A percentile compares a stretch with the other conserved stretches of the same genome.
Evolutionary conservation across 2,329 filamentous ascomycete genomes (phyloP).

Genomic region (Calonectria leucothoes): DNA sequence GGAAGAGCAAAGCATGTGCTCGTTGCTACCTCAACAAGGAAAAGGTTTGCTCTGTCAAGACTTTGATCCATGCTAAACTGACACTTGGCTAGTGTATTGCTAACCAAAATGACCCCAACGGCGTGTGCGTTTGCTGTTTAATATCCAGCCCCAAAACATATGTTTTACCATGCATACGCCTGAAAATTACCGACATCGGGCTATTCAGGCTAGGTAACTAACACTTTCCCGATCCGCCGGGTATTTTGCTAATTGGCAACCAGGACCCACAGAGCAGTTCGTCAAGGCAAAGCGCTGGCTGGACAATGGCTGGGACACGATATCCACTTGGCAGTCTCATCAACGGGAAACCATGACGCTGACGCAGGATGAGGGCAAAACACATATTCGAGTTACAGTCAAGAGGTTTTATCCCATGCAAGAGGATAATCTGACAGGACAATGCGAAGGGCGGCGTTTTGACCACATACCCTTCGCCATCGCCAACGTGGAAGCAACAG

Average conservation of each 20-base stretch:
- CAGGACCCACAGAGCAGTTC: not conserved
- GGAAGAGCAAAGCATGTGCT: not conserved
- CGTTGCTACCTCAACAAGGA: not conserved
- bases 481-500: not conserved
- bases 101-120: not conserved
- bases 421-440: not conserved
- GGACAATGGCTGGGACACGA: not conserved
- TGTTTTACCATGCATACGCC: not conserved
- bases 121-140: not conserved
- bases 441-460: accelerated
- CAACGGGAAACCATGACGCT: not conserved
- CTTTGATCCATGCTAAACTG: not conserved
- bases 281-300: not conserved
- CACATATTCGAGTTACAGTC: not conserved
- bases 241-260: not conserved
- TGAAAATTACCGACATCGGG: not conserved
- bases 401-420: not conserved
- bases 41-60: not conserved
- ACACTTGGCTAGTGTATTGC: not conserved
- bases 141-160: not conserved
- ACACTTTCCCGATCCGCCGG: too few species aligned
- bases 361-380: not conserved
- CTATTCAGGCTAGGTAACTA: not conserved
- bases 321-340: not conserved
- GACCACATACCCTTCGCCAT: not conserved